Conservation (phyloP, 2,329 filamentous ascomycete genomes). For the Aspergillus flavus region DNA sequence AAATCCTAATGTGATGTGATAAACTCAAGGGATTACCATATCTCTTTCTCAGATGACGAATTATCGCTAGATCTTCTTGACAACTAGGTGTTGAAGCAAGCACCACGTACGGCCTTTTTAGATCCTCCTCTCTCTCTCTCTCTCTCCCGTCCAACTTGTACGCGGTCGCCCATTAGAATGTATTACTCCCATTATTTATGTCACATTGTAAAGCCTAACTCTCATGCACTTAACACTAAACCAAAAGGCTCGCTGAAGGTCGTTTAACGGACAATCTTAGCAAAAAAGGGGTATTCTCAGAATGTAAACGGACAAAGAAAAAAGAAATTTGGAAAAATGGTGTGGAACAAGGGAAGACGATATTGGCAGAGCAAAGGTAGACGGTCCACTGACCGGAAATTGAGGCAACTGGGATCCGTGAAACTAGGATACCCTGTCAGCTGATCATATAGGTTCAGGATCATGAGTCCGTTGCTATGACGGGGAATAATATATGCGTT, state of each 20-base stretch:
- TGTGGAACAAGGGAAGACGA: constrained; percentile 19
- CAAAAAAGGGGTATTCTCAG: constrained; percentile 39
- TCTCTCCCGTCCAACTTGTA: too few relatives aligned
- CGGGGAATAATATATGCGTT: not conserved
- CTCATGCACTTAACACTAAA: constrained; percentile 21
- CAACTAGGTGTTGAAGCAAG: not conserved
- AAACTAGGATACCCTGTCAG: not conserved
- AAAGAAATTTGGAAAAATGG: constrained; percentile 6
- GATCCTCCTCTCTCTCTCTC: too few relatives aligned
- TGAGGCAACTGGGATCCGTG: not conserved
- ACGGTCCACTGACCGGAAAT: not conserved
- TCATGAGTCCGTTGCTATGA: not conserved
- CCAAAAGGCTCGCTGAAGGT: constrained; percentile 28
- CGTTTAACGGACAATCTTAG: constrained; percentile 33
- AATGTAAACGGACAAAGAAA: constrained; percentile 21
- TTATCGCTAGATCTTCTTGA: not conserved
- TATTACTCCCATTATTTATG: not conserved
- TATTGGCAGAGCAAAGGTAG: constrained; percentile 25
- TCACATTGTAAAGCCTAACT: constrained; percentile 18
- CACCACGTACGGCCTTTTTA: not conserved
- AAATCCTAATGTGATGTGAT: constrained; percentile 29
- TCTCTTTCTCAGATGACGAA: constrained; percentile 4
- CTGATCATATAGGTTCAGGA: not conserved
- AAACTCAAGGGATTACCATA: not conserved
- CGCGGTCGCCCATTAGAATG: not conserved